phyloP scores from a whole-genome alignment of 805 yeast species.

The Ogataea parapolymorpha region DNA sequence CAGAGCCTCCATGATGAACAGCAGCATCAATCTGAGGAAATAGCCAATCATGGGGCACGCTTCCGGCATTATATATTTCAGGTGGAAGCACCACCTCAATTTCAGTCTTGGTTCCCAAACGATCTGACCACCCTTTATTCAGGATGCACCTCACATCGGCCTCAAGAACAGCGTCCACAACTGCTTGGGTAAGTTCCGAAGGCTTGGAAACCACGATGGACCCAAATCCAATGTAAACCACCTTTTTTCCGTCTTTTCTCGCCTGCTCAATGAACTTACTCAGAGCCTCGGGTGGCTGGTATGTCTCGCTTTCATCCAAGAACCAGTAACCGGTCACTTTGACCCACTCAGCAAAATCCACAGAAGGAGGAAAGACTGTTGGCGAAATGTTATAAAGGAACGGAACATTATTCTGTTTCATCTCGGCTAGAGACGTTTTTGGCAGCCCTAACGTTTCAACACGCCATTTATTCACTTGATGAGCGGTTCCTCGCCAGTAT shows the following conservation, averaged over 20 bases:
- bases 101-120: constrained; percentile 42
- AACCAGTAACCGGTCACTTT: constrained; percentile 96
- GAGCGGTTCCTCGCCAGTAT: constrained; percentile 88
- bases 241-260: constrained; percentile 52
- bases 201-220: constrained; percentile 90
- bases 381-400: constrained; percentile 89
- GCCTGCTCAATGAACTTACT: constrained; percentile 62
- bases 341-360: constrained; percentile 95
- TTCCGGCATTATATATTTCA: constrained; percentile 65
- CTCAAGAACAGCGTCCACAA: constrained; percentile 71
- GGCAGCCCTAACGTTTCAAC: constrained; percentile 59
- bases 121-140: constrained; percentile 93
- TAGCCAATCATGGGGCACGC: constrained; percentile 91
- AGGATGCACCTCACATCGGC: constrained; percentile 85
- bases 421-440: constrained; percentile 61
- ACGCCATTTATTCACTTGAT: constrained; percentile 88
- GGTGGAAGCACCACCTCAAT: constrained; percentile 56
- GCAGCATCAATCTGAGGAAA: constrained; percentile 89
- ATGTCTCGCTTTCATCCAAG: constrained; percentile 51
- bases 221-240: constrained; percentile 94
- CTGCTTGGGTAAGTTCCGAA: constrained; percentile 67
- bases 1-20: constrained; percentile 97
- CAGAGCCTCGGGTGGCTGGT: constrained; percentile 59
- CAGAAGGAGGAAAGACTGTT: constrained; percentile 83
- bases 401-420: constrained; percentile 81